Percentiles rank a stretch among this genome's conserved stretches.
These are phyloP conservation scores for Trypanosoma scelopori DNA, from an alignment of 208 protist genomes.

Conservation along the genomic window DNA sequence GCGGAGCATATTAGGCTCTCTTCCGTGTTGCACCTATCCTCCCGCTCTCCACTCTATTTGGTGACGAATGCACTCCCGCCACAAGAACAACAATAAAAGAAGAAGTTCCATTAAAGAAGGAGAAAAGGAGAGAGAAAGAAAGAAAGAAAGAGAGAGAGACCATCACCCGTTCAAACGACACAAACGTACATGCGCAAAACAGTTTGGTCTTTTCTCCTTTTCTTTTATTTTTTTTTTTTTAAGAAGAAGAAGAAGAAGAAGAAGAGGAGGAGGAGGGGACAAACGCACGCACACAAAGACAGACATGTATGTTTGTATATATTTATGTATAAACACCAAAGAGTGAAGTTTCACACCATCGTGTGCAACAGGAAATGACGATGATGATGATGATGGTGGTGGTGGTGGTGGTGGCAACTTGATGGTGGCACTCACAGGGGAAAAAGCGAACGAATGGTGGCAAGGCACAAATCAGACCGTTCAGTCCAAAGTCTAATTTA, in stretches of 20 bases:
- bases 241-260: background rate
- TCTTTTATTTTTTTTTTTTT: no score
- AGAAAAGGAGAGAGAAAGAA: background rate
- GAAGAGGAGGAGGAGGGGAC: slow-evolving; percentile 4
- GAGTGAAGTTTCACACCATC: background rate
- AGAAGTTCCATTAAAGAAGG: slow-evolving; percentile 3
- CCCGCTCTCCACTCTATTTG: background rate
- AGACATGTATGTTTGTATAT: no score
- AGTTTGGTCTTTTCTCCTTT: no score
- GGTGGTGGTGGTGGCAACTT: no score
- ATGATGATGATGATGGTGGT: no score
- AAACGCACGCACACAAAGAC: slow-evolving; percentile 1
- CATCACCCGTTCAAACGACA: no score
- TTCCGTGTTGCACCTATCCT: background rate
- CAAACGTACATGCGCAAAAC: no score
- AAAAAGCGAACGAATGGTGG: background rate
- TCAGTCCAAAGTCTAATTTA: background rate
- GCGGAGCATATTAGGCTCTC: slow-evolving; percentile 23
- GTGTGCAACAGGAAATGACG: no score
- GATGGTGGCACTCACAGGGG: background rate
- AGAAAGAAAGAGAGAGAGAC: slow-evolving; percentile 9
- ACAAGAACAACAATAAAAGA: background rate
- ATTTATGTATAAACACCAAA: slow-evolving; percentile 4
- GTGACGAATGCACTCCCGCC: background rate
- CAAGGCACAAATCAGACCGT: background rate